phyloP scores from a whole-genome alignment of 306 rosid species.

The Vicia faba region DNA sequence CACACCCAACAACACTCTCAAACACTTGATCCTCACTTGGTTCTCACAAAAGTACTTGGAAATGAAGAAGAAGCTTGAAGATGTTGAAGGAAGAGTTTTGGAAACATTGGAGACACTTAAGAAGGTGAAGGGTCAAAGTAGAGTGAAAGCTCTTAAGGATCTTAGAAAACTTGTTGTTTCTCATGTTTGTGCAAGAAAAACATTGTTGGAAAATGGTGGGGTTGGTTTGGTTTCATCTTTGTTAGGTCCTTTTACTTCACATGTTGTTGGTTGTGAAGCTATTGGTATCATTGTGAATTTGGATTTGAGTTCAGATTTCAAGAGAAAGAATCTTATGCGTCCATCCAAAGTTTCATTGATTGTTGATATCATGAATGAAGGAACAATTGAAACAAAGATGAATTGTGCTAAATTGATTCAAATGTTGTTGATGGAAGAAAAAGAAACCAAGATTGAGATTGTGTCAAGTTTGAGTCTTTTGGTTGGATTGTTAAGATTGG shows the following conservation, averaged over 20 bases:
- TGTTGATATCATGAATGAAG: conserved; percentile 71
- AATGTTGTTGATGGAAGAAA: conserved; percentile 48
- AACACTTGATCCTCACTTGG: conserved; percentile 58
- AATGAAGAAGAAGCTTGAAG: conserved; percentile 69
- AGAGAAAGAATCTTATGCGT: conserved; percentile 47
- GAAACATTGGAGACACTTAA: conserved; percentile 58
- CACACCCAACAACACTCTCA: conserved; percentile 64
- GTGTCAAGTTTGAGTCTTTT: conserved; percentile 65
- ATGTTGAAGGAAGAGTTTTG: conserved; percentile 65
- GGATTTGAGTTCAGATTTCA: conserved; percentile 51
- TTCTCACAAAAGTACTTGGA: conserved; percentile 60
- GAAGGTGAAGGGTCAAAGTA: conserved; percentile 68
- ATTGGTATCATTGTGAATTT: conserved; percentile 60
- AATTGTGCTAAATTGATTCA: conserved; percentile 60
- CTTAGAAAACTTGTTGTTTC: conserved; percentile 53
- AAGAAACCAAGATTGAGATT: conserved; percentile 44
- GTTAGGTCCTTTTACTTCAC: conserved; percentile 66
- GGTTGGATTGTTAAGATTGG: conserved; percentile 68
- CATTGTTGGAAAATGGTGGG: conserved; percentile 55
- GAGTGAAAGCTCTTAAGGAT: conserved; percentile 67
- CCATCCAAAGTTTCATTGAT: conserved; percentile 61
- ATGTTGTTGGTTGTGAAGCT: conserved; percentile 65
- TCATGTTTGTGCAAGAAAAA: conserved; percentile 56
- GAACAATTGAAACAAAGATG: conserved; percentile 64
- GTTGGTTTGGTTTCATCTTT: conserved; percentile 50